Percentiles rank a stretch among this genome's conserved stretches.
These are phyloP conservation scores for Phytophthora fragariaefolia DNA, from an alignment of 352 stramenopile genomes.

Conservation along the genomic window DNA sequence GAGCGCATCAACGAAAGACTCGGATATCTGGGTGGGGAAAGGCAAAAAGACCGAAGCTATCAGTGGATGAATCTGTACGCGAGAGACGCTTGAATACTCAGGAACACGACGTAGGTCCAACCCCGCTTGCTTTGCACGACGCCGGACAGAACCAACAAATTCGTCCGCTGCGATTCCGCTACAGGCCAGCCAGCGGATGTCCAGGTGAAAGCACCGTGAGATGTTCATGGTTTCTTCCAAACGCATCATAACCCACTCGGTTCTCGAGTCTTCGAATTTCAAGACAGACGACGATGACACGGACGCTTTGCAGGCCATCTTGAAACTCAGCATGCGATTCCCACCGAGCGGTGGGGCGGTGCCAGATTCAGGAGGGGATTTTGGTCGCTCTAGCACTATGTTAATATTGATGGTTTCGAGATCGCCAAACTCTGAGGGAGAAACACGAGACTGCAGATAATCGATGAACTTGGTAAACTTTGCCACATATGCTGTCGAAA, in stretches of 20 bases:
- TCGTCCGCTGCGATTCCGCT: slow-evolving; percentile 78
- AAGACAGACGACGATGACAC: slow-evolving; percentile 22
- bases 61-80: slow-evolving; percentile 77
- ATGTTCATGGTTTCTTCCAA: slow-evolving; percentile 70
- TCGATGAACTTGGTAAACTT: slow-evolving; percentile 74
- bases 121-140: slow-evolving; percentile 69
- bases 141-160: slow-evolving; percentile 68
- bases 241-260: slow-evolving; percentile 78
- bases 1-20: slow-evolving; percentile 41
- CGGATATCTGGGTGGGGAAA: slow-evolving; percentile 34
- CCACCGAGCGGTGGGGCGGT: slow-evolving; percentile 17
- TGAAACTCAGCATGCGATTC: slow-evolving; percentile 55
- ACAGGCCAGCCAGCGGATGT: slow-evolving; percentile 83
- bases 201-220: slow-evolving; percentile 68
- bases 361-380: not conserved
- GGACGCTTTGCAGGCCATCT: slow-evolving; percentile 45
- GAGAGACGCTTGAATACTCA: slow-evolving; percentile 75
- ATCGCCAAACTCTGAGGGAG: slow-evolving; percentile 54
- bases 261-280: slow-evolving; percentile 55
- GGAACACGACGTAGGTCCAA: slow-evolving; percentile 77
- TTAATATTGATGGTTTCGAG: slow-evolving; percentile 59
- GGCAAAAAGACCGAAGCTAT: slow-evolving; percentile 73
- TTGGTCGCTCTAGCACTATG: slow-evolving; percentile 38
- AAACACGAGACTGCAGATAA: slow-evolving; percentile 66
- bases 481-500: slow-evolving; percentile 41